Conservation (phyloP, 371 early-diverging fungal genomes). For the Mucor irregularis region DNA sequence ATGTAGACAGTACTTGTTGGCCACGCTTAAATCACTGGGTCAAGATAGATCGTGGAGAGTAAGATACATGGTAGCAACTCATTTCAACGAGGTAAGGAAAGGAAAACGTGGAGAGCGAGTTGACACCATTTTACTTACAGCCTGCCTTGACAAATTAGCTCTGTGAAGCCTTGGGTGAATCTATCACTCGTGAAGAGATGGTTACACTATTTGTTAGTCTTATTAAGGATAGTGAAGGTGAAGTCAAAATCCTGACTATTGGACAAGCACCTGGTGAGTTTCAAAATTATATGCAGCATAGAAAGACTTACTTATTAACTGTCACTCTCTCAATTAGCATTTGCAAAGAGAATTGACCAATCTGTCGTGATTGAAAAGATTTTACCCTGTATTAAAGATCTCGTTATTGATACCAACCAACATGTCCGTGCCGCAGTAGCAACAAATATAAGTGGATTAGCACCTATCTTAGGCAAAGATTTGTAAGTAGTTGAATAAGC, state of each 20-base stretch:
- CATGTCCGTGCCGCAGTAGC: constrained; percentile 96
- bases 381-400: constrained; percentile 88
- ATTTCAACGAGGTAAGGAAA: constrained; percentile 79
- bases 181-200: constrained; percentile 40
- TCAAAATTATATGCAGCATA: background rate
- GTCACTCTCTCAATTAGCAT: constrained; percentile 62
- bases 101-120: background rate
- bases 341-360: constrained; percentile 68
- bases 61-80: constrained; percentile 95
- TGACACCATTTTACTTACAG: background rate
- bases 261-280: constrained; percentile 80
- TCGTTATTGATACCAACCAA: constrained; percentile 93
- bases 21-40: constrained; percentile 74
- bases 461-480: constrained; percentile 93
- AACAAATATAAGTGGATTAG: constrained; percentile 91
- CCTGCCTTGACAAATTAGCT: constrained; percentile 17
- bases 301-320: background rate
- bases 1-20: constrained; percentile 71
- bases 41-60: constrained; percentile 97
- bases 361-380: constrained; percentile 80
- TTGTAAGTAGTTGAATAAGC: too few relatives aligned
- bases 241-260: constrained; percentile 91
- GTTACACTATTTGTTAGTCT: constrained; percentile 60
- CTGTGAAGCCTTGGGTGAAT: constrained; percentile 38
- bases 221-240: constrained; percentile 96